A percentile compares a stretch with the other conserved stretches of the same genome.
phyloP scores from a whole-genome alignment of 75 land plant genomes.

The Pinus tabuliformis region DNA sequence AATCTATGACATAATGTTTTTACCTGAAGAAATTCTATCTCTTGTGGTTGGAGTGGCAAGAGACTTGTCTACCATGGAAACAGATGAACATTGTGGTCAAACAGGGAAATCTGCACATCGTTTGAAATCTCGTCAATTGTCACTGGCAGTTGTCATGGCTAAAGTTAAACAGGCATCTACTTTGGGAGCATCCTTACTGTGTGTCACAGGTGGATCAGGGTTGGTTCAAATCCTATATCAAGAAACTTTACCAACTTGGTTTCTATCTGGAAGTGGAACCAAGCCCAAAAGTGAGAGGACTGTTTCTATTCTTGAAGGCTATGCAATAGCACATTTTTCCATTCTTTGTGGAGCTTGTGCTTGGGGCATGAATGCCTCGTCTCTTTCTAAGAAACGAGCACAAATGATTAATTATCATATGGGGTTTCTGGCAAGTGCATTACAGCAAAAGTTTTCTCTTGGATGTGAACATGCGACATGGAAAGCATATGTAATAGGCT shows the following conservation, averaged over 20 bases:
- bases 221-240: conserved; percentile 66
- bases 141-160: conserved; percentile 44
- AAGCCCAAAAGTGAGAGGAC: conserved; percentile 16
- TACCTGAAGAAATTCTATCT: conserved; percentile 52
- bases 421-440: conserved; percentile 59
- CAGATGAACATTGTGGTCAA: neutral
- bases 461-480: conserved; percentile 70
- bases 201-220: conserved; percentile 58
- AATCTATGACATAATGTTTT: conserved; percentile 59
- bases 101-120: conserved; percentile 6
- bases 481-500: conserved; percentile 75
- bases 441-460: conserved; percentile 59
- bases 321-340: conserved; percentile 68
- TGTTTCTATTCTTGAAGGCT: conserved; percentile 63
- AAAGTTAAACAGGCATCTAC: conserved; percentile 52
- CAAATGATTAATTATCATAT: conserved; percentile 49
- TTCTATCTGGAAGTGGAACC: conserved; percentile 35
- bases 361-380: conserved; percentile 41
- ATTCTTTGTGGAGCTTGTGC: conserved; percentile 61
- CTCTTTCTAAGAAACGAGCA: conserved; percentile 17
- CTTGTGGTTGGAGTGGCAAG: conserved; percentile 58
- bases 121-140: conserved; percentile 36
- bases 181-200: conserved; percentile 64
- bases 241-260: conserved; percentile 72
- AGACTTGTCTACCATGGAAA: conserved; percentile 25